These are phyloP conservation scores for Clitopilus hobsonii DNA, from an alignment of 768 basidiomycete species.

Conservation along the genomic window DNA sequence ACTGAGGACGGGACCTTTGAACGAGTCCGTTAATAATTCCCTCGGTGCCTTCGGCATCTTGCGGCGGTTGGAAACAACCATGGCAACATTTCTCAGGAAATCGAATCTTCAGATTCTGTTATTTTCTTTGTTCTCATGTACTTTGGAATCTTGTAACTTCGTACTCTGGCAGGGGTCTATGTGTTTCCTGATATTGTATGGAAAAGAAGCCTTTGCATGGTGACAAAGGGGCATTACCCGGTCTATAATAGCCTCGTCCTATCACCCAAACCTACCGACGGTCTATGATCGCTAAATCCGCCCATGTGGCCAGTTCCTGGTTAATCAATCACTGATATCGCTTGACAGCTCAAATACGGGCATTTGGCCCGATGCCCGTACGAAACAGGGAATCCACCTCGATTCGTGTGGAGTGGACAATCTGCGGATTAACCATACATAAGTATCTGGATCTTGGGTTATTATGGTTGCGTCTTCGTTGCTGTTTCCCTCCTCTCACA, in stretches of 20 bases:
- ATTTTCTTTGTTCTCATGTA: neutral
- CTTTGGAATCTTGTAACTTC: neutral
- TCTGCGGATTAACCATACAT: neutral
- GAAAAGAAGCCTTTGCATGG: neutral
- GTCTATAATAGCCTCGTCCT: neutral
- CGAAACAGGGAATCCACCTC: neutral
- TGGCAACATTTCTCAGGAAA: neutral
- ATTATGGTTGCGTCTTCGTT: neutral
- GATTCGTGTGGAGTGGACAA: neutral
- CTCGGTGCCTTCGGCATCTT: neutral
- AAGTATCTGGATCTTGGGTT: neutral
- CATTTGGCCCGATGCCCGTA: neutral
- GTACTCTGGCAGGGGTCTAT: neutral
- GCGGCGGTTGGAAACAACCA: neutral
- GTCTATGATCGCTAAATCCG: neutral
- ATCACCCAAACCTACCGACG: neutral
- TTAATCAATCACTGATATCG: neutral
- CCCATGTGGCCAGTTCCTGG: neutral
- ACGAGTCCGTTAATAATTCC: neutral
- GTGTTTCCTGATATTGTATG: neutral
- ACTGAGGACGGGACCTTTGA: neutral
- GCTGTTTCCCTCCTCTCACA: neutral
- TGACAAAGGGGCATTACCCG: neutral
- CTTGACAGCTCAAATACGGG: neutral
- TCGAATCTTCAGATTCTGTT: neutral